Evolutionary conservation across 306 rosid genomes (phyloP).

Genomic region (Fragaria vesca): DNA sequence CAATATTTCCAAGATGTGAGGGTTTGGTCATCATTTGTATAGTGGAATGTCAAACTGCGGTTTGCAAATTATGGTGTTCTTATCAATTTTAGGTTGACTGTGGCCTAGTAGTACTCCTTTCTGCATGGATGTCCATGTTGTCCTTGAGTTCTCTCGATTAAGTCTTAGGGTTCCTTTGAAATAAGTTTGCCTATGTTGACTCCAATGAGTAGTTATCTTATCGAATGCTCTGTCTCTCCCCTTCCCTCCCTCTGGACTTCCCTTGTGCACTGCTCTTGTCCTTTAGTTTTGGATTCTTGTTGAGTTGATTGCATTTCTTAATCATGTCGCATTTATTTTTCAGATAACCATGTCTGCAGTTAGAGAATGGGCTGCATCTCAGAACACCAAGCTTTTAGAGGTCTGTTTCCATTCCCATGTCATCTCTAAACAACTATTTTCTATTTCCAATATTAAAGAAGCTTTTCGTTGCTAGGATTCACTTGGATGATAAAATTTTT

Average conservation of each 20-base stretch:
- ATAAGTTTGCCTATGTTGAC: not conserved
- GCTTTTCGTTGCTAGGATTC: slow-evolving; percentile 6
- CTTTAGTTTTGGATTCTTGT: slow-evolving; percentile 12
- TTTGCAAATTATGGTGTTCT: not conserved
- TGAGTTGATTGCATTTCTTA: slow-evolving; percentile 21
- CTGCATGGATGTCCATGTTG: not conserved
- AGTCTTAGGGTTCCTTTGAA: not conserved
- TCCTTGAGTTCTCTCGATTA: not conserved
- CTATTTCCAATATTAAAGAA: not conserved
- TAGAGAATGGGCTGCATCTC: slow-evolving; percentile 99
- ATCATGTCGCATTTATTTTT: slow-evolving; percentile 29
- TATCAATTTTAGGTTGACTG: not conserved
- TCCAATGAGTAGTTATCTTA: not conserved
- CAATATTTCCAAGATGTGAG: slow-evolving; percentile 9
- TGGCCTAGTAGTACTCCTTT: not conserved
- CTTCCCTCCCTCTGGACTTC: not conserved
- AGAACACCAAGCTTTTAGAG: slow-evolving; percentile 83
- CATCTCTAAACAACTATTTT: slow-evolving; percentile 16
- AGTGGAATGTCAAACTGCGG: not conserved
- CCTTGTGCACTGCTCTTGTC: slow-evolving; percentile 10
- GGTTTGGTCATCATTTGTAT: not conserved
- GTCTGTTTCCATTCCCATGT: slow-evolving; percentile 43
- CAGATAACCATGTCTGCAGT: slow-evolving; percentile 99
- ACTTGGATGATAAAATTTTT: slow-evolving; percentile 2
- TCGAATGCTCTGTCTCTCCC: not conserved